Evolutionary conservation across 352 stramenopile genomes (phyloP).

Genomic region (Phytophthora melonis): DNA sequence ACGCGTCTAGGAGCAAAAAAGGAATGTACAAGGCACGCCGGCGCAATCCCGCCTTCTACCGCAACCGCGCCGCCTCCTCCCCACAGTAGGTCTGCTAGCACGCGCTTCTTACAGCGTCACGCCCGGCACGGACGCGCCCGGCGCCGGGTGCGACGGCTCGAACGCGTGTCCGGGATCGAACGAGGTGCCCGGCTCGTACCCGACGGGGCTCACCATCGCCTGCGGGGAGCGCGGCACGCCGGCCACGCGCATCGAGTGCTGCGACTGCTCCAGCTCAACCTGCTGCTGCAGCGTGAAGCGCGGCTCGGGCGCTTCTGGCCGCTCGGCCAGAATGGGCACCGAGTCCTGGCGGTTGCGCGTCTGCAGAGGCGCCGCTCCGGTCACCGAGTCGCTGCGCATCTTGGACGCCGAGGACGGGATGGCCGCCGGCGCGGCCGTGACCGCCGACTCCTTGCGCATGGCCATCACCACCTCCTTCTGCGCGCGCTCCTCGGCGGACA

Average conservation of each 20-base stretch:
- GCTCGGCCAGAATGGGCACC: slow-evolving; percentile 33
- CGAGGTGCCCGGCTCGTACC: slow-evolving; percentile 31
- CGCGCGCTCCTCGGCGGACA: slow-evolving; percentile 29
- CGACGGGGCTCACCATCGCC: slow-evolving; percentile 28
- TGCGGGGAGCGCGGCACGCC: slow-evolving; percentile 40
- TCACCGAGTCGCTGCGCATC: slow-evolving; percentile 51
- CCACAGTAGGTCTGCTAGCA: slow-evolving; percentile 34
- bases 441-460: slow-evolving; percentile 46
- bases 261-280: slow-evolving; percentile 41
- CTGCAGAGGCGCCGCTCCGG: slow-evolving; percentile 24
- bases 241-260: slow-evolving; percentile 33
- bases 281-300: slow-evolving; percentile 54
- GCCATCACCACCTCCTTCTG: slow-evolving; percentile 38
- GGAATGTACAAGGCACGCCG: slow-evolving; percentile 39
- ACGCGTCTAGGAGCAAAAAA: slow-evolving; percentile 43
- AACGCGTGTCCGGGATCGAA: slow-evolving; percentile 32
- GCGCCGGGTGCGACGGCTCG: slow-evolving; percentile 26
- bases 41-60: slow-evolving; percentile 17
- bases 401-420: slow-evolving; percentile 39
- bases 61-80: slow-evolving; percentile 20
- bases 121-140: slow-evolving; percentile 40
- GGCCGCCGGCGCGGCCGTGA: slow-evolving; percentile 25
- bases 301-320: slow-evolving; percentile 17
- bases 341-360: slow-evolving; percentile 46
- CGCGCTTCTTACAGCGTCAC: slow-evolving; percentile 44